Evolutionary conservation across 2,329 filamentous ascomycete genomes (phyloP).

Genomic region (Exophiala spinifera): DNA sequence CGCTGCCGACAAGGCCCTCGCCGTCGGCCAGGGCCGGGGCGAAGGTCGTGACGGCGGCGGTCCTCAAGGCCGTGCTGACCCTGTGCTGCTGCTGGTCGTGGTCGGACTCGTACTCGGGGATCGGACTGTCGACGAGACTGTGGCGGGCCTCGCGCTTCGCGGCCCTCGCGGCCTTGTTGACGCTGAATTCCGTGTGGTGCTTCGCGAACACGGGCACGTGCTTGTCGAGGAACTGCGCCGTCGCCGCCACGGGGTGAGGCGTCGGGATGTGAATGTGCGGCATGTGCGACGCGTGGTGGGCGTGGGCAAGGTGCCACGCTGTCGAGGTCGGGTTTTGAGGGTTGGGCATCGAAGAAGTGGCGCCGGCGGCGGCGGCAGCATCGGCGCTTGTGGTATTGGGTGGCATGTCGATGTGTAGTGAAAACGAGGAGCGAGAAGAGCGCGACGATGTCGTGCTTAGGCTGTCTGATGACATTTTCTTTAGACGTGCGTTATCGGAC

Average conservation of each 20-base stretch:
- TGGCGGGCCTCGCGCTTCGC: conserved; percentile 19
- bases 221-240: conserved; percentile 18
- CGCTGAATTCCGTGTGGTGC: conserved; percentile 16
- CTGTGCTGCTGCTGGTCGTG: not conserved
- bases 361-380: no score
- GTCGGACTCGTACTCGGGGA: conserved; percentile 11
- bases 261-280: conserved; percentile 20
- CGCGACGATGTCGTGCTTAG: not conserved
- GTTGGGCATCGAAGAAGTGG: not conserved
- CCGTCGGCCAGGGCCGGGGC: conserved; percentile 4
- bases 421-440: not conserved
- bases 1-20: not conserved
- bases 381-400: no score
- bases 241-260: conserved; percentile 16
- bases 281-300: not conserved
- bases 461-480: not conserved
- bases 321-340: not conserved
- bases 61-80: conserved; percentile 6
- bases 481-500: no score
- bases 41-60: conserved; percentile 3
- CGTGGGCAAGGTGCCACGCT: not conserved
- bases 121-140: conserved; percentile 12
- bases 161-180: conserved; percentile 7
- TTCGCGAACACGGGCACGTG: conserved; percentile 23
- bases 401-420: not conserved